Base-by-base conservation (phyloP, 805 yeast species). In the Candida anglica region DNA sequence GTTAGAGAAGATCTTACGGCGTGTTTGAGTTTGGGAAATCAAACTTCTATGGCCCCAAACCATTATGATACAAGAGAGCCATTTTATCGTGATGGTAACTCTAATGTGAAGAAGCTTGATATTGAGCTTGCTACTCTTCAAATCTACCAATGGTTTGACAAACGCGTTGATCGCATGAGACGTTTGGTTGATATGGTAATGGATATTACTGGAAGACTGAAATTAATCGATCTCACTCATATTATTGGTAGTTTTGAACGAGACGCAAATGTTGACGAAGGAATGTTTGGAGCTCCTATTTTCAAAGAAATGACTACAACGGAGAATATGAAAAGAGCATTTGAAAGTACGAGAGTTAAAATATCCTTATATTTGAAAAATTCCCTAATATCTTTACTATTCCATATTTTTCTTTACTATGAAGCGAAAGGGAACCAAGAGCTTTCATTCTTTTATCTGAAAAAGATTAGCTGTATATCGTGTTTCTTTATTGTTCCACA, bases 331-430 rank as follows among this genome's bases (percentile, higher is more conserved):
- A 37, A 35, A 15, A 27, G 32, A 16, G 42, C 38, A 1, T 21
- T 38, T 15, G 43, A 42, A 25, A 40, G 10, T 21, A 26, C 28
- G 38, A 42, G 33, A 21, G 35, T 44, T 25, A 52, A 47, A 30
- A 30, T 39, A 5, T 48, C 42, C 32, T 38, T 51, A 37, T 38
- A 34, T 30, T 29, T 52, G 5, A 32, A 44, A 11, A 37, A 63
- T n/a, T 43, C 56, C 8, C 33, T 34, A 6, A 31, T 48, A 11
- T 48, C 58, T 1, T 37, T 54, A 21, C 49, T 60, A 37, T 58
- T 46, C 26, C 63, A 61, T 27, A 40, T 75, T 7, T 56, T 58
- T 27, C 43, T 61, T n/a, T 63, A 66, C 37, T 72, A 64, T 37
- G 72, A 66, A 37, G 36, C 39, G 10, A 39, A 41, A 7, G 39